Evolutionary conservation across 371 early-diverging fungal genomes (phyloP).

Genomic region (Rhizopus sp.): DNA sequence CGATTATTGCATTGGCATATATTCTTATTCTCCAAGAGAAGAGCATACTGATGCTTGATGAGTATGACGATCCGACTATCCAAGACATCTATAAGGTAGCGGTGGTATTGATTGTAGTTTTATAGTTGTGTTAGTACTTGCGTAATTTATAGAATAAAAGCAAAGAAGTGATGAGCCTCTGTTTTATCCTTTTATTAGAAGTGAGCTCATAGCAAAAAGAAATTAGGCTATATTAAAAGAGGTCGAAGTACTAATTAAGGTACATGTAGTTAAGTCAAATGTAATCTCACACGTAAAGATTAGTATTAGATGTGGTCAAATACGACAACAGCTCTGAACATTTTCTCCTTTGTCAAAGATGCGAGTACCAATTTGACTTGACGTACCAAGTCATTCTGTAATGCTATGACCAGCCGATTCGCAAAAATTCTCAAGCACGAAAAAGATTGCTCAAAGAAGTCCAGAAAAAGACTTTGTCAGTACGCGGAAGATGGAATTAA

Average conservation of each 20-base stretch:
- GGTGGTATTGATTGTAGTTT: too few species aligned
- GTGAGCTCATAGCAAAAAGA: too few species aligned
- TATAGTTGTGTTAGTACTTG: too few species aligned
- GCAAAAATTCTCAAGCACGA: constrained; percentile 13
- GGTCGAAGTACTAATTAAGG: too few species aligned
- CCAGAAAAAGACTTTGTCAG: constrained; percentile 12
- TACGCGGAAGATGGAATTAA: constrained; percentile 12
- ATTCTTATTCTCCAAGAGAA: constrained; percentile 1
- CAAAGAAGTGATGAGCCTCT: too few species aligned
- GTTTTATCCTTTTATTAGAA: too few species aligned
- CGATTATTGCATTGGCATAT: not conserved
- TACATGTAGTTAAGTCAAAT: too few species aligned
- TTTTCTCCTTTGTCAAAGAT: constrained; percentile 10
- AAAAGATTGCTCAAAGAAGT: constrained; percentile 6
- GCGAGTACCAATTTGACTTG: not conserved
- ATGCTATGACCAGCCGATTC: constrained; percentile 8
- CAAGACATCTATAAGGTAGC: constrained; percentile 15
- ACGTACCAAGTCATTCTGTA: constrained; percentile 6
- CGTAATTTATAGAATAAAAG: too few species aligned
- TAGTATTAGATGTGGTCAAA: too few species aligned
- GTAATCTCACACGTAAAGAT: too few species aligned
- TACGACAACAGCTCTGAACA: constrained; percentile 6
- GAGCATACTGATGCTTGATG: not conserved
- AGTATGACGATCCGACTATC: constrained; percentile 5
- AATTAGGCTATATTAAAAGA: too few species aligned